These are phyloP conservation scores for Fusarium floridanum DNA, from an alignment of 2,329 filamentous ascomycete genomes.

Conservation along the genomic window DNA sequence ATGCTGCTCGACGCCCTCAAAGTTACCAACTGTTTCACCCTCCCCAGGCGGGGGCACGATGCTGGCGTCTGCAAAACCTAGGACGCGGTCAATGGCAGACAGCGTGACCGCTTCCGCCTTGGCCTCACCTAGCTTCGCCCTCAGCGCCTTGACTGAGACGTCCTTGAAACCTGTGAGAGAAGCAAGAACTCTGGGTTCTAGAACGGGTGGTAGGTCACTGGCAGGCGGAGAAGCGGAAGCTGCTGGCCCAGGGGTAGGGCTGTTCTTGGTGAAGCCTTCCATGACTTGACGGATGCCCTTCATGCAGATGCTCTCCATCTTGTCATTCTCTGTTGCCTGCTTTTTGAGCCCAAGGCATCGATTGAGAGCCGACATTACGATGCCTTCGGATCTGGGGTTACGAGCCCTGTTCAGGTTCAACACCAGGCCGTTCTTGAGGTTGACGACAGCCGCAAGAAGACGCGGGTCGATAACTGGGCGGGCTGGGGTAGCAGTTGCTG, in stretches of 20 bases:
- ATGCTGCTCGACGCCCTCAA: slow-evolving; percentile 57
- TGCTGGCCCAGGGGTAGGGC: slow-evolving; percentile 49
- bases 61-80: slow-evolving; percentile 61
- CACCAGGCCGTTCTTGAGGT: slow-evolving; percentile 62
- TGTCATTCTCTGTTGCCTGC: slow-evolving; percentile 58
- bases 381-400: slow-evolving; percentile 58
- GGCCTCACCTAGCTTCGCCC: slow-evolving; percentile 54
- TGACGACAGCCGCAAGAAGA: slow-evolving; percentile 57
- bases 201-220: slow-evolving; percentile 46
- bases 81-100: slow-evolving; percentile 64
- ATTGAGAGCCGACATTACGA: slow-evolving; percentile 67
- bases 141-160: slow-evolving; percentile 59
- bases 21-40: slow-evolving; percentile 50
- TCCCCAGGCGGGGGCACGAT: slow-evolving; percentile 53
- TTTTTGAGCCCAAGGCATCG: slow-evolving; percentile 63
- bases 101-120: slow-evolving; percentile 62
- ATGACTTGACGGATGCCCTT: slow-evolving; percentile 58
- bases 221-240: slow-evolving; percentile 40
- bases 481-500: slow-evolving; percentile 43
- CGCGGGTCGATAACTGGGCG: slow-evolving; percentile 60
- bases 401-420: slow-evolving; percentile 60
- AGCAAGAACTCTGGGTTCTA: slow-evolving; percentile 57
- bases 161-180: slow-evolving; percentile 61
- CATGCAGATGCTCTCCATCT: slow-evolving; percentile 62
- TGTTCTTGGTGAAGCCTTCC: slow-evolving; percentile 58